A percentile compares a stretch with the other conserved stretches of the same genome.
These are phyloP conservation scores for Didymella pomorum DNA, from an alignment of 2,329 filamentous ascomycete species.

Conservation along the genomic window DNA sequence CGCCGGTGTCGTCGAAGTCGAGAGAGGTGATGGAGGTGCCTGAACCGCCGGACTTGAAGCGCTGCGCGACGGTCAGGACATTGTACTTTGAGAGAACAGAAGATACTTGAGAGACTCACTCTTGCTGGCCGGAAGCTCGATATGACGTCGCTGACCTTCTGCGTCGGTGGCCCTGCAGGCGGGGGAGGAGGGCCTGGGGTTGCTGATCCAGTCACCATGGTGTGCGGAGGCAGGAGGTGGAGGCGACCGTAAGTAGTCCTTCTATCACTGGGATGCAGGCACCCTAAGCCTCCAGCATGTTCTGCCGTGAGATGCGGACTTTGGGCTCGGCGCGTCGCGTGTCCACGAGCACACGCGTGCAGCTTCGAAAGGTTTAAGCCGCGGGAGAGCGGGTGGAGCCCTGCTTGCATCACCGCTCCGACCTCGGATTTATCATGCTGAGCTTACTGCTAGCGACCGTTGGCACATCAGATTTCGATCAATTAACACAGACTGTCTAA, in stretches of 20 bases:
- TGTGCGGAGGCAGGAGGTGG: conserved; percentile 7
- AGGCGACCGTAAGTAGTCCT: background rate
- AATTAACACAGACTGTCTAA: conserved; percentile 4
- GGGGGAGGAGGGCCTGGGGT: conserved; percentile 46
- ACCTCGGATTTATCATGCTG: conserved; percentile 20
- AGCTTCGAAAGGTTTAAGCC: conserved; percentile 19
- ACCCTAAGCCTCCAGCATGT: conserved; percentile 4
- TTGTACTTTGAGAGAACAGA: too few species aligned
- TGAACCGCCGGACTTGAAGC: conserved; percentile 56
- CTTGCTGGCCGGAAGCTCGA: conserved; percentile 80
- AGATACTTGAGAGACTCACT: conserved; percentile 57
- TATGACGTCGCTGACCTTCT: conserved; percentile 79
- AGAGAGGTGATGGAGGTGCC: conserved; percentile 81
- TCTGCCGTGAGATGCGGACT: background rate
- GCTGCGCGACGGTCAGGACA: conserved; percentile 41
- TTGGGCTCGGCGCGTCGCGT: conserved; percentile 15
- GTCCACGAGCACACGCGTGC: conserved; percentile 9
- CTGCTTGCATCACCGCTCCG: conserved; percentile 22
- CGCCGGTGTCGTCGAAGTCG: conserved; percentile 95
- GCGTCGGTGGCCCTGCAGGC: conserved; percentile 48
- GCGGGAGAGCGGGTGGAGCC: conserved; percentile 19
- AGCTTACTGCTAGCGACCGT: conserved; percentile 2
- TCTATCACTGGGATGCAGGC: too few species aligned
- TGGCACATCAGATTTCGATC: conserved; percentile 6
- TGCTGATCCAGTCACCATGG: conserved; percentile 46